Evolutionary conservation across 352 stramenopile genomes (phyloP), one percentile per base, ranked within the genome.

Genomic region (Phytophthora pisi): DNA sequence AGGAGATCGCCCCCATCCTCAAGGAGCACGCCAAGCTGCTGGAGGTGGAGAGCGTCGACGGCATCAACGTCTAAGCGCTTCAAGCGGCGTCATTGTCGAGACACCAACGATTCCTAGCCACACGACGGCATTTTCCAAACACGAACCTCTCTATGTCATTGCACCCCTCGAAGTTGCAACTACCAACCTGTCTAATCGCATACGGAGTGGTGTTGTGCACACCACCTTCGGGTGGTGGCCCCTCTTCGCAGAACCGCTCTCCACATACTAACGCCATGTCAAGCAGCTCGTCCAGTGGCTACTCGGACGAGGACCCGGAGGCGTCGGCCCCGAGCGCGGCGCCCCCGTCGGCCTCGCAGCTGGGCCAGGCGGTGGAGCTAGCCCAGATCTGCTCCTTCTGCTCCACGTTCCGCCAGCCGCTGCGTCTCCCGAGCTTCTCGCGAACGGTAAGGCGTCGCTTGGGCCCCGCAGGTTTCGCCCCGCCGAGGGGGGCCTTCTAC

Each of bases 1-100:
- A 99, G 42, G 92, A 98, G 68, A 90, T 99, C 57, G 70, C 96
- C 65, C 98, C 97, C 23, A 89, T 99, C 49, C 82, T 99, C 49
- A 82, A 92, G 65, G 82, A 84, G 28, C 86, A 99, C 72, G 88
- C 89, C 54, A 82, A 86, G 55, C 66, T 98, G 53, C 79, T 99
- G 31, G 78, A 92, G 5, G 85, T 98, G 51, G 80, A 98, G 69
- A 95, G 93, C 81, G 83, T 98, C 24, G 97, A 99, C 79, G 84
- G 82, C 30, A 96, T 99, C 60, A 99, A 99, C 86, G 94, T 99
- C 54, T 99, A 97, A 88, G 60, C 7, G 24, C 28, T 31, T 31
- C 28, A 31, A 31, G 28, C 24, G 24, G 1, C 24, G 24, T 26
- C 24, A 26, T 31, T 31, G 28, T 31, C 28, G 28, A 9, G 5